Evolutionary conservation across 257 asterid genomes (phyloP).

Genomic region (Thymus quinquecostatus): DNA sequence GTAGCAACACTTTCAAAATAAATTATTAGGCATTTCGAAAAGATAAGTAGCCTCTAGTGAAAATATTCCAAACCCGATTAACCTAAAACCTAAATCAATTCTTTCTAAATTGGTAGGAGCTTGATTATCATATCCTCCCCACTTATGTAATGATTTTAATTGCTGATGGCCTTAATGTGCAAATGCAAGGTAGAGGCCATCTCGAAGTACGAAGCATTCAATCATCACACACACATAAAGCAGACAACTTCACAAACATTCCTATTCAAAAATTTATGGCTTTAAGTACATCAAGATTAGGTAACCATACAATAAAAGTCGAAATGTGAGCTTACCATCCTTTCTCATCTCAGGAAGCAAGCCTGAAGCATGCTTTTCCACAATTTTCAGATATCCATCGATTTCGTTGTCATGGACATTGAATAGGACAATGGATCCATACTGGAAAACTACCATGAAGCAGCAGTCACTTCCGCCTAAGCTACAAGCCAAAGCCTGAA

Average conservation of each 20-base stretch:
- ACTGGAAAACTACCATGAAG: conserved; percentile 91
- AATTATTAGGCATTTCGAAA: background rate
- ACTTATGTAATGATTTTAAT: conserved; percentile 14
- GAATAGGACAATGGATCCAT: conserved; percentile 94
- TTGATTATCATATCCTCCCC: background rate
- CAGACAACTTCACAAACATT: too few relatives aligned
- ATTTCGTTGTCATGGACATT: conserved; percentile 80
- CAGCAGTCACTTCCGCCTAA: conserved; percentile 70
- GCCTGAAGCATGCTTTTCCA: conserved; percentile 80
- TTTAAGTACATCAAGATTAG: background rate
- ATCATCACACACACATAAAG: background rate
- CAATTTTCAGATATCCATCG: conserved; percentile 79
- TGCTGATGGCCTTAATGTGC: background rate
- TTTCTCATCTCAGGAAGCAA: conserved; percentile 90
- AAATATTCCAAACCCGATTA: background rate
- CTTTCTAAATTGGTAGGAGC: conserved; percentile 9
- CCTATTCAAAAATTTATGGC: background rate
- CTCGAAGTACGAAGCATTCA: conserved; percentile 17
- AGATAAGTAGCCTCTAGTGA: background rate
- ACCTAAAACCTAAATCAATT: conserved; percentile 1
- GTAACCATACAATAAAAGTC: background rate
- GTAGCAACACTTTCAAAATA: conserved; percentile 2
- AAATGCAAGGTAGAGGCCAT: background rate
- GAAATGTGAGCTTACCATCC: conserved; percentile 66
- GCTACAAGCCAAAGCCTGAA: conserved; percentile 69